phyloP scores from a whole-genome alignment of 768 basidiomycete species.

The Mycena floridula region DNA sequence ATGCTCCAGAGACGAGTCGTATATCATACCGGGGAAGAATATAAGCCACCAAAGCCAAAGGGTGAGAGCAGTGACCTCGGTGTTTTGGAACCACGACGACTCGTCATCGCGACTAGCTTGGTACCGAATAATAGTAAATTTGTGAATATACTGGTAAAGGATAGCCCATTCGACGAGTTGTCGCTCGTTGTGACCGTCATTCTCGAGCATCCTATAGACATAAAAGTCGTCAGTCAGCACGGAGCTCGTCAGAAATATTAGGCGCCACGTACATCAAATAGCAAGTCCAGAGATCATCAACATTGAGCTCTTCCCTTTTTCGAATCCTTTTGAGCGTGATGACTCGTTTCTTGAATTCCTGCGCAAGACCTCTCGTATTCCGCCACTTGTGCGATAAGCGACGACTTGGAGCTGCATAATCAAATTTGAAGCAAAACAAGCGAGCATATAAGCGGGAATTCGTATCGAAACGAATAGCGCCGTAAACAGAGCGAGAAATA shows the following conservation, averaged over 20 bases:
- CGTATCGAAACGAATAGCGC: slow-evolving; percentile 26
- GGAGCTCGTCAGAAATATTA: slow-evolving; percentile 7
- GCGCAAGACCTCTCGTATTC: slow-evolving; percentile 28
- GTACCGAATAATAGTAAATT: slow-evolving; percentile 9
- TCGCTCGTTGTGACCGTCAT: slow-evolving; percentile 38
- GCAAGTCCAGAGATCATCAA: slow-evolving; percentile 46
- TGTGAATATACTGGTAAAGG: slow-evolving; percentile 20
- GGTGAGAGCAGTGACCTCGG: slow-evolving; percentile 30
- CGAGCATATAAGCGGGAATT: slow-evolving; percentile 35
- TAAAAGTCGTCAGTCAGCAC: neutral
- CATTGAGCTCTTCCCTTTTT: slow-evolving; percentile 9
- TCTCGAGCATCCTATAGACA: slow-evolving; percentile 34
- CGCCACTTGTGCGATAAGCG: slow-evolving; percentile 32
- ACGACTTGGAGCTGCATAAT: slow-evolving; percentile 30
- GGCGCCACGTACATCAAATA: slow-evolving; percentile 49
- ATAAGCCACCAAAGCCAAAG: slow-evolving; percentile 46
- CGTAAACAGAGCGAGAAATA: slow-evolving; percentile 29
- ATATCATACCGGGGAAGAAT: slow-evolving; percentile 30
- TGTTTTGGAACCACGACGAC: slow-evolving; percentile 21
- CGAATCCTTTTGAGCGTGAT: slow-evolving; percentile 35
- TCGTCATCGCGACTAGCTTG: slow-evolving; percentile 3
- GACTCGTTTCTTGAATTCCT: slow-evolving; percentile 39
- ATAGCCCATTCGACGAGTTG: slow-evolving; percentile 39
- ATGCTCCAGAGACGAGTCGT: slow-evolving; percentile 1
- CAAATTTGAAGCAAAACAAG: slow-evolving; percentile 41